Conservation (phyloP, 352 stramenopile species). For the Phytophthora sansomeana region DNA sequence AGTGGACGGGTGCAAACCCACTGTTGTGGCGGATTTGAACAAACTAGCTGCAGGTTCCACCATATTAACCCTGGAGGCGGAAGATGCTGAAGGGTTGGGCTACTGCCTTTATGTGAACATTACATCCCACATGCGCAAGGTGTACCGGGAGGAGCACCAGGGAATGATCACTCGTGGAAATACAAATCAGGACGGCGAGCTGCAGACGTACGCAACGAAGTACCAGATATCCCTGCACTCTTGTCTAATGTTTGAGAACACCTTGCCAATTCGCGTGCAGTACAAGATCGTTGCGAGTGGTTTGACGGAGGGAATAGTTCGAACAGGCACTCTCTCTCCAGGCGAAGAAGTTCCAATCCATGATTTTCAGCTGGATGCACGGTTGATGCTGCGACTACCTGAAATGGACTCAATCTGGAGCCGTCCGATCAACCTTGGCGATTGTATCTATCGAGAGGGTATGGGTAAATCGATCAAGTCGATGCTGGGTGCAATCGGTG, state of each 20-base stretch:
- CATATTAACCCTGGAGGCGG: constrained; percentile 76
- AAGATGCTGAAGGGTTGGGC: constrained; percentile 58
- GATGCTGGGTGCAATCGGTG: constrained; percentile 60
- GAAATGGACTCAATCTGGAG: constrained; percentile 91
- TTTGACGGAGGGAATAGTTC: constrained; percentile 43
- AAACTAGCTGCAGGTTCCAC: constrained; percentile 65
- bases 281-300: constrained; percentile 70
- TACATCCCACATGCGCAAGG: constrained; percentile 82
- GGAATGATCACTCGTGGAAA: constrained; percentile 73
- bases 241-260: constrained; percentile 90
- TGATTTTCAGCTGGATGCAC: constrained; percentile 82
- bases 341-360: constrained; percentile 87
- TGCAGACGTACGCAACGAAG: constrained; percentile 88
- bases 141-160: constrained; percentile 90
- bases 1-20: constrained; percentile 86
- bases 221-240: constrained; percentile 88
- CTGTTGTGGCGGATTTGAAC: constrained; percentile 77
- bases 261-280: constrained; percentile 84
- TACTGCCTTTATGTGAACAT: constrained; percentile 91
- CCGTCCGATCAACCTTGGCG: constrained; percentile 65
- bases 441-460: constrained; percentile 85
- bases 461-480: constrained; percentile 76
- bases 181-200: constrained; percentile 49
- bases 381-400: constrained; percentile 74
- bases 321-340: constrained; percentile 76